A percentile compares a stretch with the other conserved stretches of the same genome.
These are phyloP conservation scores for Dipodascus geniculatus DNA, from an alignment of 805 yeast genomes.

Conservation along the genomic window DNA sequence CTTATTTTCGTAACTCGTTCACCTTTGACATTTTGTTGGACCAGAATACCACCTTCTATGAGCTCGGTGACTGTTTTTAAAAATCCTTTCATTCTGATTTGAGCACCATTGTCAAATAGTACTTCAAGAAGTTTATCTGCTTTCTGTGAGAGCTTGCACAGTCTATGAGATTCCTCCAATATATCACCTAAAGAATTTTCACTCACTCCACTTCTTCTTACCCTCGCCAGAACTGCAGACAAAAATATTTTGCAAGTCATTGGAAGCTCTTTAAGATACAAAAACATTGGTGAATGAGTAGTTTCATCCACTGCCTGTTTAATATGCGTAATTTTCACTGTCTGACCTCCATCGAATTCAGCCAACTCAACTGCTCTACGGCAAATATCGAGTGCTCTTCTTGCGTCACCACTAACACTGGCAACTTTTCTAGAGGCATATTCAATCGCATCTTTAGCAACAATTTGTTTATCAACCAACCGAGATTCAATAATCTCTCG, in stretches of 20 bases:
- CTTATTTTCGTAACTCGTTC: conserved; percentile 57
- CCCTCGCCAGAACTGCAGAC: conserved; percentile 52
- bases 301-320: conserved; percentile 72
- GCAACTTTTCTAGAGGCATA: conserved; percentile 93
- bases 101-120: conserved; percentile 25
- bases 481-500: conserved; percentile 63
- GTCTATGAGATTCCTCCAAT: conserved; percentile 58
- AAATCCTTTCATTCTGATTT: conserved; percentile 47
- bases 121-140: conserved; percentile 26
- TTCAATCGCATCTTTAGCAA: conserved; percentile 62
- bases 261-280: conserved; percentile 47
- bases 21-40: conserved; percentile 54
- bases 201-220: conserved; percentile 54
- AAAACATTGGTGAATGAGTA: conserved; percentile 58
- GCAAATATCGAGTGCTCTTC: conserved; percentile 82
- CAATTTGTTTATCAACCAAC: conserved; percentile 36
- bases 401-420: conserved; percentile 93
- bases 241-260: conserved; percentile 61
- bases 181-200: conserved; percentile 69
- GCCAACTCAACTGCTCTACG: conserved; percentile 85
- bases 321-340: conserved; percentile 63
- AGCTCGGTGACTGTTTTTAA: conserved; percentile 53
- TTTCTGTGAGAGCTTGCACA: conserved; percentile 27
- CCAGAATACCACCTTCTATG: conserved; percentile 65
- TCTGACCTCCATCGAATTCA: conserved; percentile 15